Conservation (phyloP, 1,139 yeast species). For the Wickerhamomyces sp. region DNA sequence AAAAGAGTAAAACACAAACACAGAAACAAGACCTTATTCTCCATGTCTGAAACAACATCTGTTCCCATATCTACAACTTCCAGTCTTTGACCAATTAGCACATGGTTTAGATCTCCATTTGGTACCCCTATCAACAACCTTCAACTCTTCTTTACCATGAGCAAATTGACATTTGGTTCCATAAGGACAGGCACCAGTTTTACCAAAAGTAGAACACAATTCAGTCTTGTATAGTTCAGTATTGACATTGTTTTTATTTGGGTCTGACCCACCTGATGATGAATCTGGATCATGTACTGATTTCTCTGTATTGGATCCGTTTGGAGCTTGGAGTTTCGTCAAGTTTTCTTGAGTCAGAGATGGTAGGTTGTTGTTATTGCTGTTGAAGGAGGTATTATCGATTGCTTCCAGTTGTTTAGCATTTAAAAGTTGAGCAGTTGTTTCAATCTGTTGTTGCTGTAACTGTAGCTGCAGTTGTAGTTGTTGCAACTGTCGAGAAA, state of each 20-base stretch:
- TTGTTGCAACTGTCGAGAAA: constrained; percentile 20
- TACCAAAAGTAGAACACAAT: constrained; percentile 74
- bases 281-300: neutral
- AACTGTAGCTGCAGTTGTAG: constrained; percentile 16
- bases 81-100: constrained; percentile 79
- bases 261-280: constrained; percentile 3
- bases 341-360: constrained; percentile 21
- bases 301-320: constrained; percentile 3
- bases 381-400: neutral
- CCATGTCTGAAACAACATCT: constrained; percentile 91
- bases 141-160: constrained; percentile 77
- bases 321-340: constrained; percentile 12
- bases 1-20: neutral
- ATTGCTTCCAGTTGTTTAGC: constrained; percentile 3
- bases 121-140: constrained; percentile 66
- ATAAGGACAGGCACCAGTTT: constrained; percentile 76
- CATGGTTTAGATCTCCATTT: constrained; percentile 93
- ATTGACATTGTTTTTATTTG: constrained; percentile 38
- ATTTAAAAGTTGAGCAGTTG: constrained; percentile 9
- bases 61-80: constrained; percentile 83
- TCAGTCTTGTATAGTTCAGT: constrained; percentile 85
- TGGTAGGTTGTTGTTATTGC: neutral
- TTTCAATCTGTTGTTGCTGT: constrained; percentile 20
- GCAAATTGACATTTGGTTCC: constrained; percentile 94
- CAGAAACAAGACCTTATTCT: constrained; percentile 16